Percentiles rank a stretch among this genome's conserved stretches.
Evolutionary conservation across 805 yeast species (phyloP).

Genomic region (Danielozyma ontarioensis): DNA sequence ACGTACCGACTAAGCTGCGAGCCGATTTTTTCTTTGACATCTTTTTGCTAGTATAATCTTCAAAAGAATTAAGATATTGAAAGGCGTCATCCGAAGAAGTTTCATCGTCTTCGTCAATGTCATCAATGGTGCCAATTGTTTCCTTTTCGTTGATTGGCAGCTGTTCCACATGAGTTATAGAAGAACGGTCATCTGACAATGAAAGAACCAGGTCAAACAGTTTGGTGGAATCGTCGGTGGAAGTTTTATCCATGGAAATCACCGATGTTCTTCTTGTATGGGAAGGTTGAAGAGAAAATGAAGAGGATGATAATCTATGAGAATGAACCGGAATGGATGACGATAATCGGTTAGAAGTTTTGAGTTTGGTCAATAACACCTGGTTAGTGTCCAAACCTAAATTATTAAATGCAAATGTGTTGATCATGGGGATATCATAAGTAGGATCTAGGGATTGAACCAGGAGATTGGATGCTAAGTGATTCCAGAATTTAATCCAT

Average conservation of each 20-base stretch:
- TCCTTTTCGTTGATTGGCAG: neutral
- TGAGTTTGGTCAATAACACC: neutral
- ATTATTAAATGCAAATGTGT: neutral
- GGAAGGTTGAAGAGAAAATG: neutral
- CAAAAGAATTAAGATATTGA: conserved; percentile 13
- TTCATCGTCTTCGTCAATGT: conserved; percentile 3
- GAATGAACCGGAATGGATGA: neutral
- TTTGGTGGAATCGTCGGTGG: neutral
- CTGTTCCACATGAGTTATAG: conserved; percentile 1
- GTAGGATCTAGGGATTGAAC: conserved; percentile 3
- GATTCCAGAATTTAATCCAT: conserved; percentile 7
- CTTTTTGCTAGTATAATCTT: neutral
- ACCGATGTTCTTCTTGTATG: neutral
- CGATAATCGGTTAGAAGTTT: neutral
- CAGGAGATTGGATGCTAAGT: conserved; percentile 2
- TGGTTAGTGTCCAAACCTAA: neutral
- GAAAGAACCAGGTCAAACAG: neutral
- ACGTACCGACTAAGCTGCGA: no score
- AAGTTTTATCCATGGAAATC: neutral
- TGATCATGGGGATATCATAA: conserved; percentile 1
- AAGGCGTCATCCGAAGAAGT: conserved; percentile 14
- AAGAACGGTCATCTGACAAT: neutral
- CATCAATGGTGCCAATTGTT: conserved; percentile 1
- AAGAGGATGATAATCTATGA: neutral
- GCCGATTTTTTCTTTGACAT: neutral